These are phyloP conservation scores for Ceratobasidium sp. DNA, from an alignment of 1,284 basidiomycete genomes.

Conservation along the genomic window DNA sequence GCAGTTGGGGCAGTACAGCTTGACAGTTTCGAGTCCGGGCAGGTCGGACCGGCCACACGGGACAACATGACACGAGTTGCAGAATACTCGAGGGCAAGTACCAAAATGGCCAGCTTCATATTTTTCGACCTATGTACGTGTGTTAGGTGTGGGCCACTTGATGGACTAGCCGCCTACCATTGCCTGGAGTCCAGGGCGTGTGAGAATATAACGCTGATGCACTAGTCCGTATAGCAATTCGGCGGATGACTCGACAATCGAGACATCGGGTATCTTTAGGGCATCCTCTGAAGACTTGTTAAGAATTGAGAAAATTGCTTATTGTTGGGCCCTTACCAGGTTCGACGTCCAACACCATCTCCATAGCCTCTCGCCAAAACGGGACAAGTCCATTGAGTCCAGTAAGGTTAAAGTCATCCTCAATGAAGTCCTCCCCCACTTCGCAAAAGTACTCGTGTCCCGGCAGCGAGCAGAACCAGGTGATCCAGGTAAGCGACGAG, in stretches of 20 bases:
- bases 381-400: slow-evolving; percentile 94
- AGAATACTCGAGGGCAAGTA: slow-evolving; percentile 94
- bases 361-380: slow-evolving; percentile 99
- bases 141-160: neutral
- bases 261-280: slow-evolving; percentile 90
- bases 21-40: slow-evolving; percentile 98
- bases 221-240: slow-evolving; percentile 98
- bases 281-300: slow-evolving; percentile 85
- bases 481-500: slow-evolving; percentile 83
- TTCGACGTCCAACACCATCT: slow-evolving; percentile 99
- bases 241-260: slow-evolving; percentile 96
- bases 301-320: neutral
- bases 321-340: slow-evolving; percentile 66
- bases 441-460: slow-evolving; percentile 99
- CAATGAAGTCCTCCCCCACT: slow-evolving; percentile 98
- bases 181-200: slow-evolving; percentile 88
- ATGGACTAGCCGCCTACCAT: slow-evolving; percentile 73
- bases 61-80: slow-evolving; percentile 86
- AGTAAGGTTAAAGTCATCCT: slow-evolving; percentile 99
- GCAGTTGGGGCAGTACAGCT: slow-evolving; percentile 98
- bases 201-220: slow-evolving; percentile 96
- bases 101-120: slow-evolving; percentile 95
- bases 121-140: slow-evolving; percentile 79
- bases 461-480: slow-evolving; percentile 98
- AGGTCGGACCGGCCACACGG: slow-evolving; percentile 96